A percentile compares a stretch with the other conserved stretches of the same genome.
Evolutionary conservation across 2,329 filamentous ascomycete species (phyloP).

Genomic region (Arthroderma sp.): DNA sequence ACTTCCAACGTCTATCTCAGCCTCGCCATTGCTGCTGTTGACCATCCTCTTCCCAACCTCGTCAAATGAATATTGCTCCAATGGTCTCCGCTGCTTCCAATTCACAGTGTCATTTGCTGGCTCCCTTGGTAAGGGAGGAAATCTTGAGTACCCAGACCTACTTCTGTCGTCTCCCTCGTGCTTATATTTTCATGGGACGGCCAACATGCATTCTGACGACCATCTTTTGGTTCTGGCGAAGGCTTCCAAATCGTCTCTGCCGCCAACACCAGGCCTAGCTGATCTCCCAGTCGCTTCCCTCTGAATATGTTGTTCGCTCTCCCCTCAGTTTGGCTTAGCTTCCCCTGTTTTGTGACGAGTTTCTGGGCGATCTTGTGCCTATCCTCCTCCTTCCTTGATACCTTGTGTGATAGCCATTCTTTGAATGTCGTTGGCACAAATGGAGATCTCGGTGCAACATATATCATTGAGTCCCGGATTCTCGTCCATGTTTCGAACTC

Average conservation of each 20-base stretch:
- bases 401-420: constrained; percentile 18
- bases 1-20: background rate
- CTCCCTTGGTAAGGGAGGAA: constrained; percentile 23
- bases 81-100: constrained; percentile 21
- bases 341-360: background rate
- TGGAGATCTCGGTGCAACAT: constrained; percentile 19
- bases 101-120: constrained; percentile 23
- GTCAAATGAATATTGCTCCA: constrained; percentile 18
- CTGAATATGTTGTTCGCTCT: constrained; percentile 14
- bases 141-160: constrained; percentile 22
- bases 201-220: constrained; percentile 20
- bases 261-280: constrained; percentile 19
- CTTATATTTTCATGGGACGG: constrained; percentile 23
- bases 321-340: background rate
- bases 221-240: constrained; percentile 6
- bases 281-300: constrained; percentile 18
- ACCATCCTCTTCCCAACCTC: constrained; percentile 14
- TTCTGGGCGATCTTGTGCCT: constrained; percentile 6
- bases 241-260: constrained; percentile 21
- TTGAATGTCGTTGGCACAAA: constrained; percentile 18
- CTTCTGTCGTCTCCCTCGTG: constrained; percentile 23
- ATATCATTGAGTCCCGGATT: constrained; percentile 16
- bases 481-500: constrained; percentile 20
- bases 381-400: constrained; percentile 13
- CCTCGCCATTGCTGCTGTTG: background rate